These are phyloP conservation scores for Flaveria linearis DNA, from an alignment of 129 eudicot species.

Conservation along the genomic window DNA sequence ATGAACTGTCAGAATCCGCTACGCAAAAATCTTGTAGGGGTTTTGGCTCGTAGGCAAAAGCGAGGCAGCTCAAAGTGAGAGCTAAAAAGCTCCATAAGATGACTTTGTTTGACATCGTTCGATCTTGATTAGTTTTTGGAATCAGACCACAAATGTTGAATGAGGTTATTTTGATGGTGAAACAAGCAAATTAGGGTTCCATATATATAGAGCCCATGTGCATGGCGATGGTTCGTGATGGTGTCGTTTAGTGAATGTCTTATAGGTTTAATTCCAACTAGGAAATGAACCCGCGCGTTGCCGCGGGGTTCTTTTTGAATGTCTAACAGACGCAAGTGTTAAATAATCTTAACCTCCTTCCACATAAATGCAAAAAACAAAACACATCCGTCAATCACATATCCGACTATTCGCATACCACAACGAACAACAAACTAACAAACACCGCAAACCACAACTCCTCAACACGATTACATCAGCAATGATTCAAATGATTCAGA, in stretches of 20 bases:
- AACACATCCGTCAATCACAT: too few relatives aligned
- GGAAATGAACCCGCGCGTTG: too few relatives aligned
- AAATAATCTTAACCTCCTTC: too few relatives aligned
- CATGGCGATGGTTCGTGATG: background rate
- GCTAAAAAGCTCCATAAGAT: slow-evolving; percentile 9
- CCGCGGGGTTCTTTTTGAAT: too few relatives aligned
- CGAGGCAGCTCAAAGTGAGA: slow-evolving; percentile 9
- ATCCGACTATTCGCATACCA: too few relatives aligned
- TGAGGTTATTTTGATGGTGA: background rate
- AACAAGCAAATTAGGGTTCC: background rate
- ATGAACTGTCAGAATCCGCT: slow-evolving; percentile 31
- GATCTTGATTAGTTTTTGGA: background rate
- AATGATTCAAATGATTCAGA: too few relatives aligned
- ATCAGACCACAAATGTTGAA: background rate
- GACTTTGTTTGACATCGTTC: slow-evolving; percentile 9
- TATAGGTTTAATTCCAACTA: background rate
- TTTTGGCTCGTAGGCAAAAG: slow-evolving; percentile 28
- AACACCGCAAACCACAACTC: too few relatives aligned
- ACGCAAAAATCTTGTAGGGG: slow-evolving; percentile 42
- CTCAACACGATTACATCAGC: too few relatives aligned
- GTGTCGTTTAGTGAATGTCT: background rate
- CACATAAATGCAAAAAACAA: too few relatives aligned
- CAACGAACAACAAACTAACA: too few relatives aligned
- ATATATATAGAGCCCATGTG: slow-evolving; percentile 9
- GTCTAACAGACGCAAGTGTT: too few relatives aligned